Evolutionary conservation across 768 basidiomycete genomes (phyloP), one percentile per base, ranked within the genome.

Genomic region (Tylopilus sp.): DNA sequence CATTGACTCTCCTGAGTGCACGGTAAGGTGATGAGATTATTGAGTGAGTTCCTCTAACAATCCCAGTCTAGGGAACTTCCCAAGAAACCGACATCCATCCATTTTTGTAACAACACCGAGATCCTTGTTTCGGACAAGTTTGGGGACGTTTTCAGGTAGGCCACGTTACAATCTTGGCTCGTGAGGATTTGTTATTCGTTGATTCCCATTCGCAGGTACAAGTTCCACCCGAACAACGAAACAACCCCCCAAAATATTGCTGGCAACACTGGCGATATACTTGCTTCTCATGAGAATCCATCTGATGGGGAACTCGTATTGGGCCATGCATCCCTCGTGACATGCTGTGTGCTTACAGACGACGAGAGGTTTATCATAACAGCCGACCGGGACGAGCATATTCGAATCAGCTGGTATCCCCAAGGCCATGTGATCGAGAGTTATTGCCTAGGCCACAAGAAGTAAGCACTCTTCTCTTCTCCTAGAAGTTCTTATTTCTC

Each of bases 301-400:
- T 85, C 86, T 0, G 73, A 77, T 22, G 88, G 88, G 36, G 72
- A 76, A 9, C 82, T 91, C 47, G 69, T 94, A 35, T 74, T 95
- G 0, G 95, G 97, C 9, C 97, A 99, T 63, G 83, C 88, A 1
- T 97, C 94, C 12, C 80, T 91, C 38, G 69, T 98, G 51, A 95
- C 87, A 11, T 69, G 78, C 1, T 85, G 88, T 66, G 61, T 86
- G 40, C 79, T 95, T 48, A 79, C 84, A 0, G 65, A 69, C 0
- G 85, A 90, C 61, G 82, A 85, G 58, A 77, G 76, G 47, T 85
- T 78, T 63, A 85, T 99, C 61, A 78, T 98, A 56, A 92, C 93
- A 0, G 87, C 91, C 0, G 97, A 98, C 64, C 74, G 97, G 40
- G 97, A 99, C 63, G 97, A 98, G 65, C 97, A 98, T 64, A 87